Base-by-base conservation (phyloP, 331 rosid species). In the Rhamnella rubrinervis region DNA sequence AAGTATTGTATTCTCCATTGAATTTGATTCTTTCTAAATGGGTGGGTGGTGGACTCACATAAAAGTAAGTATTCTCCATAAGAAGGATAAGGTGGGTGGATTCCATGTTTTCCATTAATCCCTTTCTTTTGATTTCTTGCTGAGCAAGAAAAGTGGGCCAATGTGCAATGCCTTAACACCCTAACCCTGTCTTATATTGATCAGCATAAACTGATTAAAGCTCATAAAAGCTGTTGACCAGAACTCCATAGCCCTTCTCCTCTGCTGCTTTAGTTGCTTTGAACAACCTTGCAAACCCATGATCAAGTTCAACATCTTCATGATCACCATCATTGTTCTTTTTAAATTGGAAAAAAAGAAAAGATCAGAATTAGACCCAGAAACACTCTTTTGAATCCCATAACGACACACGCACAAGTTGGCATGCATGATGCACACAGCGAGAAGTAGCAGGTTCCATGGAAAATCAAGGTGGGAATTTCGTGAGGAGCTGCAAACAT, bases 401-500 rank as follows among this genome's bases (percentile, higher is more conserved):
- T 66, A 80, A 2, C 21, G 39, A 52, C 68, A 25, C 37, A 66
- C 5, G 52, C 75, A 68, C 9, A 55, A 71, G 3, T 15, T 10
- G 55, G 67, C 77, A 23, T 23, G 23, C 23, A 23, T 23, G 23
- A 23, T 23, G 23, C 23, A 38, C 85, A 82, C 0, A 78, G 35
- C 4, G 89, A 71, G 65, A 90, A 90, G 60, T 59, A 76, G 0
- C 89, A 61, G 0, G 71, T 62, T 0, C 87, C 92, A 4, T 82
- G 86, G 55, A 90, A 84, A 55, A 82, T 74, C 20, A 82, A 41
- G 49, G 78, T 46, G 0, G 82, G 86, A 65, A 90, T 85, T 4
- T 67, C 66, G 21, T 66, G 72, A 7, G 67, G 71, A 0, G 77
- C 80, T 1, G 87, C 87, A 31, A 81, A 81, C 85, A 52, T 82